Base-by-base conservation (phyloP, 1,284 basidiomycete species). In the Calocybe gambosa region DNA sequence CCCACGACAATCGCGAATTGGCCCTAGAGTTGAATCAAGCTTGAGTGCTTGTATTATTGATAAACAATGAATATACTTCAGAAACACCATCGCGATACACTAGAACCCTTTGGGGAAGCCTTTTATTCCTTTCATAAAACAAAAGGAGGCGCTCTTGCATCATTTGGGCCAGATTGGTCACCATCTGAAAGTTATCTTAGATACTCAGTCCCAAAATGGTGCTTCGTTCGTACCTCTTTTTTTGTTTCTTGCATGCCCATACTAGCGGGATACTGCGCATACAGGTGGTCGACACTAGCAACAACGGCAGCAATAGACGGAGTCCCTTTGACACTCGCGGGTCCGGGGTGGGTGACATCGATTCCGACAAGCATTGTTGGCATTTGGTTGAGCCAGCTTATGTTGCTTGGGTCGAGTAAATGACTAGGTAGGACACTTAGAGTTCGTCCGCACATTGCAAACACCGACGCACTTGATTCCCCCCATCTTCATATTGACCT, bases 261-360 rank as follows among this genome's bases (percentile, higher is more conserved):
- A 52, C 81, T 83, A 0, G 77, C 78, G 1, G 85, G 85, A 61
- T 79, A 90, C 51, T 87, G 82, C 0, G 77, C 77, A 56, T 72
- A 86, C n/a, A 69, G 57, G 1, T 47, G 48, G 54, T 91, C 87
- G 25, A 73, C 56, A 49, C 80, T 89, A 4, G 80, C 87, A 1
- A 90, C 89, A 6, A 90, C 82, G 0, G 86, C 89, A 0, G 87
- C 86, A 51, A 91, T 78, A 0, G 85, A 88, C 1, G 89, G 88
- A 2, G 69, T 86, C 8, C 79, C 82, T 50, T 68, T 72, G 51
- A 75, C 73, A 50, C 81, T 82, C 0, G 80, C 79, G 3, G 74
- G 75, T 13, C 84, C 82, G 18, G 86, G 85, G 63, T 90, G 89
- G 0, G 87, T 89, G 12, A 91, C 88, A 57, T 91, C 88, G 64